Conservation (phyloP, 805 yeast species). For the Ogataea pini region DNA sequence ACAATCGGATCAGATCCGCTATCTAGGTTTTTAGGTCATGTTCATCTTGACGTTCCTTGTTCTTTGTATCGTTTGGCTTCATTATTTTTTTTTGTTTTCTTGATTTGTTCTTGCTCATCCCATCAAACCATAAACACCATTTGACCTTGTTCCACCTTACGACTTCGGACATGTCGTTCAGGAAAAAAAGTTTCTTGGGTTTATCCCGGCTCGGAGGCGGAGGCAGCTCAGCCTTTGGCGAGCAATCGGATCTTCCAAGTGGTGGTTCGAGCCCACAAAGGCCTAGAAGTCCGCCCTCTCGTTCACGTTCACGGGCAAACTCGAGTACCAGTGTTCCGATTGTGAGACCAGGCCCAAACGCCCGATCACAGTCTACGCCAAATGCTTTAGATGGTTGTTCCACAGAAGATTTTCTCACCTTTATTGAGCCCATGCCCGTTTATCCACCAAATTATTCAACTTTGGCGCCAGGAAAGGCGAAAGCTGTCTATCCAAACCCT, state of each 20-base stretch:
- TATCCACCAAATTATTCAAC: conserved; percentile 39
- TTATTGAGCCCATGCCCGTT: conserved; percentile 40
- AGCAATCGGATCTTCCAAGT: not conserved
- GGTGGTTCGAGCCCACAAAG: not conserved
- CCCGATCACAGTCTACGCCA: conserved; percentile 7
- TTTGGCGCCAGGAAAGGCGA: conserved; percentile 39
- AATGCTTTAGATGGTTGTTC: not conserved
- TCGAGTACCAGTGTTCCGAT: not conserved
- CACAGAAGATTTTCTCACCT: conserved; percentile 9
- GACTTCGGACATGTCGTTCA: conserved; percentile 6
- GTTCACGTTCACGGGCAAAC: conserved; percentile 6
- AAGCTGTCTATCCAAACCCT: conserved; percentile 34
- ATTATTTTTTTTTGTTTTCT: not conserved
- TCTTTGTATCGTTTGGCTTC: not conserved
- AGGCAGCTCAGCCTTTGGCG: not conserved
- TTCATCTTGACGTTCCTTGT: not conserved
- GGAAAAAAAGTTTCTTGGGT: conserved; percentile 8
- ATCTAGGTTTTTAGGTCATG: not conserved
- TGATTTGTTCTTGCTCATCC: not conserved
- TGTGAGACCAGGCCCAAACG: not conserved
- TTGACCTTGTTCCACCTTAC: not conserved
- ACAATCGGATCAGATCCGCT: conserved; percentile 7
- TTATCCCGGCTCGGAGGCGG: conserved; percentile 1
- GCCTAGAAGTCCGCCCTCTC: conserved; percentile 4
- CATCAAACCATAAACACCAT: no score